Evolutionary conservation across 2,329 filamentous ascomycete species (phyloP).

Genomic region (Cladosporium sp.): DNA sequence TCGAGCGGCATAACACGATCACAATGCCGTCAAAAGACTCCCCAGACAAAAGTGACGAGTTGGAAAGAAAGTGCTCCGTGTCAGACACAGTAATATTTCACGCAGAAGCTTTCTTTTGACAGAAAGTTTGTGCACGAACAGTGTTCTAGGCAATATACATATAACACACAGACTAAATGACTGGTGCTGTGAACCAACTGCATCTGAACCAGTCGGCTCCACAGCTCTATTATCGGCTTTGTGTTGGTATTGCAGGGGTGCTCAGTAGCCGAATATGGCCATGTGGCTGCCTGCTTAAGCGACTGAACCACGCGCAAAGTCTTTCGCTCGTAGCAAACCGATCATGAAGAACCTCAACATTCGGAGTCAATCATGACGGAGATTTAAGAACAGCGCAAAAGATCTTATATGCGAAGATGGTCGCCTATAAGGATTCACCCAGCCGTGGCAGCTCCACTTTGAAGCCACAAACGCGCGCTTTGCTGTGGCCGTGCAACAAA

Average conservation of each 20-base stretch:
- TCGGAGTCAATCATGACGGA: not conserved
- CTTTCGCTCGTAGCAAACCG: no score
- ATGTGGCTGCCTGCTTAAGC: not conserved
- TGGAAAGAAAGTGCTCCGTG: not conserved
- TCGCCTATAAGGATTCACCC: not conserved
- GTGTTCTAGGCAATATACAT: not conserved
- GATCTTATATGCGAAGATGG: not conserved
- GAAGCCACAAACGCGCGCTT: not conserved
- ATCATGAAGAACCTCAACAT: not conserved
- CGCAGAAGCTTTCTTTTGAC: not conserved
- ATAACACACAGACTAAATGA: slow-evolving; percentile 4
- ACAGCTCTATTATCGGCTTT: slow-evolving; percentile 1
- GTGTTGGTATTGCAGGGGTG: slow-evolving; percentile 6
- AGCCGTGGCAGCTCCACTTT: not conserved
- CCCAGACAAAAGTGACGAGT: no score
- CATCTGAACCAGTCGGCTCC: not conserved
- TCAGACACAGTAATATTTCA: not conserved
- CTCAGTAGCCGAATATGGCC: not conserved
- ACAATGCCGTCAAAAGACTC: no score
- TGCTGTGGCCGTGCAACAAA: slow-evolving; percentile 5
- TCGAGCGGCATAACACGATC: no score
- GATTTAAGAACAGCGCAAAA: not conserved
- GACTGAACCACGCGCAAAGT: not conserved
- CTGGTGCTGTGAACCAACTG: slow-evolving; percentile 4
- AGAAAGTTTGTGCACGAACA: not conserved